Conservation (phyloP, 2,329 filamentous ascomycete species). For the Scedosporium boydii region DNA sequence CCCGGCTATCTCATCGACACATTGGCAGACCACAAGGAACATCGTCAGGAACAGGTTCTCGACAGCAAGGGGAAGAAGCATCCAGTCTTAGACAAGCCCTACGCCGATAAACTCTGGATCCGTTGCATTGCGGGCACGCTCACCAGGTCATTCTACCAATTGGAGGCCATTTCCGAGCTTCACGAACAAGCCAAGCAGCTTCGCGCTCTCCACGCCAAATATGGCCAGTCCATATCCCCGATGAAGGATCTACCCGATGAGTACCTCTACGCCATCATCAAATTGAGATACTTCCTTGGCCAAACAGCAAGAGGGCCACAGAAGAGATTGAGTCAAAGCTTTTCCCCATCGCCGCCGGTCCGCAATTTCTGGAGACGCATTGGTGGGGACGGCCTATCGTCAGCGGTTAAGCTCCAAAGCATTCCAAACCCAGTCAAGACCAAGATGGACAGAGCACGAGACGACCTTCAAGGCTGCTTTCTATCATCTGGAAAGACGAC, state of each 20-base stretch:
- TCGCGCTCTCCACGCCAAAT: constrained; percentile 20
- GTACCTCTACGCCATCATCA: constrained; percentile 28
- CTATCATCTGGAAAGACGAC: constrained; percentile 26
- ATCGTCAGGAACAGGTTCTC: constrained; percentile 31
- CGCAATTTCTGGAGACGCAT: constrained; percentile 20
- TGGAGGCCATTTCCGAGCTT: constrained; percentile 30
- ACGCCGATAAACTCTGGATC: constrained; percentile 24
- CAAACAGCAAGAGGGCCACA: constrained; percentile 22
- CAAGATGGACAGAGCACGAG: constrained; percentile 13
- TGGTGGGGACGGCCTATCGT: constrained; percentile 14
- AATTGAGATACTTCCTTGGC: constrained; percentile 26
- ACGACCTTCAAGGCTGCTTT: constrained; percentile 24
- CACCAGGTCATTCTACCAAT: constrained; percentile 19
- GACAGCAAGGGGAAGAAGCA: constrained; percentile 25
- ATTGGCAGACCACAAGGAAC: constrained; percentile 33
- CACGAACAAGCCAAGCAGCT: constrained; percentile 19
- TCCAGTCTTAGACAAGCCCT: constrained; percentile 11
- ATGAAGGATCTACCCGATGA: constrained; percentile 18
- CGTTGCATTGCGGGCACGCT: constrained; percentile 25
- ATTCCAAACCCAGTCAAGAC: too few species aligned
- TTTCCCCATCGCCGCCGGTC: constrained; percentile 30
- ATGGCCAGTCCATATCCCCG: constrained; percentile 20
- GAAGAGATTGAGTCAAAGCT: constrained; percentile 11
- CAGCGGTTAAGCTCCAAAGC: constrained; percentile 6
- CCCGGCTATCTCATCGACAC: constrained; percentile 42